Conservation (phyloP, 768 basidiomycete species). For the Termitomyces eurrhizus region DNA sequence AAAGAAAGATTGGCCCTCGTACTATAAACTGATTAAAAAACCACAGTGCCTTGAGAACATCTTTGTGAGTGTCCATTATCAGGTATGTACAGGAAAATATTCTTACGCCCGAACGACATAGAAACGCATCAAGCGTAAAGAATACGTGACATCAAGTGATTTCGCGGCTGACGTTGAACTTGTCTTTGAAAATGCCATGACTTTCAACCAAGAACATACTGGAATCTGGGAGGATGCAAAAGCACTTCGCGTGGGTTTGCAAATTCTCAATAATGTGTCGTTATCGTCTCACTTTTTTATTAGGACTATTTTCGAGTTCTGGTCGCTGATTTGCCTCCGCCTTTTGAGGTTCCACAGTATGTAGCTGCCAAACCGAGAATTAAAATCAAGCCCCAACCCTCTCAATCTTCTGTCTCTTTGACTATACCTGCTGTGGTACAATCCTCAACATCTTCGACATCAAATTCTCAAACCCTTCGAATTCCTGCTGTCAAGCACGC, state of each 20-base stretch:
- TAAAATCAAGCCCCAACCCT: slow-evolving; percentile 59
- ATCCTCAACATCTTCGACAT: slow-evolving; percentile 11
- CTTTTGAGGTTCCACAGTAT: slow-evolving; percentile 62
- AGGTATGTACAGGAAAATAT: not conserved
- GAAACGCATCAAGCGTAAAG: slow-evolving; percentile 80
- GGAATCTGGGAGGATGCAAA: slow-evolving; percentile 79
- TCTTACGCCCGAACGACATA: slow-evolving; percentile 23
- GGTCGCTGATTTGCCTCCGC: slow-evolving; percentile 74
- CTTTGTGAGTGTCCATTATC: slow-evolving; percentile 47
- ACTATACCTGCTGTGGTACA: slow-evolving; percentile 14
- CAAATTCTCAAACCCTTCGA: slow-evolving; percentile 29
- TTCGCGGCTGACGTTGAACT: slow-evolving; percentile 88
- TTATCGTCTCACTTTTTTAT: slow-evolving; percentile 8
- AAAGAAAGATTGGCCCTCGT: slow-evolving; percentile 72
- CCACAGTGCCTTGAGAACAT: slow-evolving; percentile 78
- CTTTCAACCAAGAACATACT: slow-evolving; percentile 86
- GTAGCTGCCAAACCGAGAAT: slow-evolving; percentile 56
- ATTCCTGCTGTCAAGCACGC: slow-evolving; percentile 28
- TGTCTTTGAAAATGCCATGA: slow-evolving; percentile 84
- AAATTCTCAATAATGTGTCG: slow-evolving; percentile 7
- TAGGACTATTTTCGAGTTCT: slow-evolving; percentile 73
- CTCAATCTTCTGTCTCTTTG: slow-evolving; percentile 25
- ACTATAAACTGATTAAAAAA: slow-evolving; percentile 75
- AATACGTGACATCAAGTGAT: slow-evolving; percentile 61
- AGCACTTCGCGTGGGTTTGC: slow-evolving; percentile 50